These are phyloP conservation scores for Fonsecaea nubica DNA, from an alignment of 2,329 filamentous ascomycete species.

Conservation along the genomic window DNA sequence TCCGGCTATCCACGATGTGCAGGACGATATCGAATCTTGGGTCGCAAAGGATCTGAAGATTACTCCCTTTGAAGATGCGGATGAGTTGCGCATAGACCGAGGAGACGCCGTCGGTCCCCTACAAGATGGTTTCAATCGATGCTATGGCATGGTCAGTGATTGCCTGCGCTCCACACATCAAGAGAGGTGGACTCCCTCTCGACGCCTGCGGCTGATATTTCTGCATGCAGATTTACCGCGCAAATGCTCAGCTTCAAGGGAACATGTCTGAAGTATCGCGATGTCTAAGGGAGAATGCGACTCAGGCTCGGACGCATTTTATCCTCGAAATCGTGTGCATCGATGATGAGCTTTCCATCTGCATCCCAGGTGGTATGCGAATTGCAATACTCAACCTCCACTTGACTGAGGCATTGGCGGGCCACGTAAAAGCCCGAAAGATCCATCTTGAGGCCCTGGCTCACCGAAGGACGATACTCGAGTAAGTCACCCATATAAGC, in stretches of 20 bases:
- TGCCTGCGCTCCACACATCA: background rate
- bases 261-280: constrained; percentile 22
- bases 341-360: constrained; percentile 10
- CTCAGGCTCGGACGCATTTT: constrained; percentile 11
- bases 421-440: constrained; percentile 2
- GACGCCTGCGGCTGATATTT: background rate
- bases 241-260: constrained; percentile 18
- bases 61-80: background rate
- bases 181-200: background rate
- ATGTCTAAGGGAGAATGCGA: background rate
- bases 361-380: constrained; percentile 12
- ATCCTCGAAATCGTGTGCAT: constrained; percentile 14
- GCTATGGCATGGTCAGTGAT: constrained; percentile 32
- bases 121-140: constrained; percentile 5
- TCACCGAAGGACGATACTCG: constrained; percentile 21
- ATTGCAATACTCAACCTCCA: constrained; percentile 24
- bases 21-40: constrained; percentile 19
- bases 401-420: constrained; percentile 11
- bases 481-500: constrained; percentile 15
- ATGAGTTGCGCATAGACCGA: background rate
- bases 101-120: background rate
- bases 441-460: constrained; percentile 22
- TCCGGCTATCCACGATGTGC: constrained; percentile 6
- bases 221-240: constrained; percentile 25
- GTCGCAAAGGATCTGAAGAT: constrained; percentile 5